phyloP scores from a whole-genome alignment of 2,329 filamentous ascomycete species.

The Periconia digitata region DNA sequence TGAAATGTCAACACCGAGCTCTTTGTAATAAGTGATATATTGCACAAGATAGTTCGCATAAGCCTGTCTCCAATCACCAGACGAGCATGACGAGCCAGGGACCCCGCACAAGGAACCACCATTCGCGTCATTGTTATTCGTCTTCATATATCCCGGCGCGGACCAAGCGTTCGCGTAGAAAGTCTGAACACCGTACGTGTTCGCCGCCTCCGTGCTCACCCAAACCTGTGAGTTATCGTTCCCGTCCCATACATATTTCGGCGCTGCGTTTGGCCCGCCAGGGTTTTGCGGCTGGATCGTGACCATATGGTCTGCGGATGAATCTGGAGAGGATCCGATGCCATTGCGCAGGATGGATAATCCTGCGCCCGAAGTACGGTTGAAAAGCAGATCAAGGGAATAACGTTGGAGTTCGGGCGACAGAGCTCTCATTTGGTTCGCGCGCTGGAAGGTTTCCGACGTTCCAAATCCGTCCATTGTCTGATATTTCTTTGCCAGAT shows the following conservation, averaged over 20 bases:
- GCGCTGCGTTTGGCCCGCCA: constrained; percentile 23
- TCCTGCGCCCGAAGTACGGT: constrained; percentile 48
- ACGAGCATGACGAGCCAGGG: constrained; percentile 42
- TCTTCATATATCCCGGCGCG: constrained; percentile 57
- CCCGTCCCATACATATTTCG: constrained; percentile 33
- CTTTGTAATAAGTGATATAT: constrained; percentile 49
- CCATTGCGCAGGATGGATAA: constrained; percentile 50
- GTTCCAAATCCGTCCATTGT: constrained; percentile 53
- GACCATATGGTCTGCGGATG: constrained; percentile 42
- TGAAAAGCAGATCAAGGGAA: constrained; percentile 50
- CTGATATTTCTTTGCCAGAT: constrained; percentile 48
- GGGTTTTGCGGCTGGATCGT: constrained; percentile 30
- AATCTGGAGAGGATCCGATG: constrained; percentile 50
- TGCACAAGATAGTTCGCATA: constrained; percentile 54
- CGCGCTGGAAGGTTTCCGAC: constrained; percentile 50
- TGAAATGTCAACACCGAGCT: constrained; percentile 44
- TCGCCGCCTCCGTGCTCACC: constrained; percentile 53
- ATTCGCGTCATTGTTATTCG: constrained; percentile 48
- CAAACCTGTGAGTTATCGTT: constrained; percentile 52
- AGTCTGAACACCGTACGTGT: constrained; percentile 46
- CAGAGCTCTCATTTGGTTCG: constrained; percentile 48
- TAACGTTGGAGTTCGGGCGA: constrained; percentile 42
- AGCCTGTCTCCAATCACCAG: constrained; percentile 52
- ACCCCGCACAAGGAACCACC: constrained; percentile 53
- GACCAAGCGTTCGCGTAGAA: constrained; percentile 56